These are phyloP conservation scores for Leccinum variabile DNA, from an alignment of 1,284 basidiomycete species.

Conservation along the genomic window DNA sequence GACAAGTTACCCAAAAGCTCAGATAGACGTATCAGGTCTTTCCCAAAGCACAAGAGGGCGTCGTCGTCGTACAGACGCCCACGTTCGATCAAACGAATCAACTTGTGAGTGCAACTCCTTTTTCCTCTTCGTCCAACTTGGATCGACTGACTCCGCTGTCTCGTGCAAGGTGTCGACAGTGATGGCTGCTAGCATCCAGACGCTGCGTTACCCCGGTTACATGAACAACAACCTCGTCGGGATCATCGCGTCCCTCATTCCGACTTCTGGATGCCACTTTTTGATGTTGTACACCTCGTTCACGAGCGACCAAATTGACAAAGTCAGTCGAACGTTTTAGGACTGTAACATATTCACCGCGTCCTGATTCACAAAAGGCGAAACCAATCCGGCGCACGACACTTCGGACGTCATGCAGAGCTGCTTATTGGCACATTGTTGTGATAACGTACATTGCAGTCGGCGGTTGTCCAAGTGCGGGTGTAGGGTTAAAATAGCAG, in stretches of 20 bases:
- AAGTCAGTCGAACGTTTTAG: conserved; percentile 49
- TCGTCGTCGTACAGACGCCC: conserved; percentile 94
- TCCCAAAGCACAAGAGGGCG: conserved; percentile 87
- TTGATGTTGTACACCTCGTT: conserved; percentile 97
- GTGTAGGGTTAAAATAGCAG: too few relatives aligned
- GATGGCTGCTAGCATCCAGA: conserved; percentile 97
- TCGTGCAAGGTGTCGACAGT: conserved; percentile 81
- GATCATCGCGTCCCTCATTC: conserved; percentile 96
- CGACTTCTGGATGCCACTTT: conserved; percentile 98
- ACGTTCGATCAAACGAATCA: conserved; percentile 96
- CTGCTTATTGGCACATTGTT: too few relatives aligned
- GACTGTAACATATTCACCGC: background rate
- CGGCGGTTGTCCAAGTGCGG: too few relatives aligned
- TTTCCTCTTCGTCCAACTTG: background rate
- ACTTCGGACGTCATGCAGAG: conserved; percentile 88
- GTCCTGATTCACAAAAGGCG: conserved; percentile 47
- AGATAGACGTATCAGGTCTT: conserved; percentile 99
- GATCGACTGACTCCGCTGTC: conserved; percentile 5
- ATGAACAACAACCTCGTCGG: conserved; percentile 99
- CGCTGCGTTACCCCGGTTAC: conserved; percentile 95
- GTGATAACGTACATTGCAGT: too few relatives aligned
- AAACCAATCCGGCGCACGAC: conserved; percentile 91
- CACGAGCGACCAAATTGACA: conserved; percentile 93
- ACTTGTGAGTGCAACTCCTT: conserved; percentile 51
- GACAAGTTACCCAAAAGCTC: conserved; percentile 98